A percentile compares a stretch with the other conserved stretches of the same genome.
phyloP scores from a whole-genome alignment of 176 grass and related monocot species.

The Avena eriantha region DNA sequence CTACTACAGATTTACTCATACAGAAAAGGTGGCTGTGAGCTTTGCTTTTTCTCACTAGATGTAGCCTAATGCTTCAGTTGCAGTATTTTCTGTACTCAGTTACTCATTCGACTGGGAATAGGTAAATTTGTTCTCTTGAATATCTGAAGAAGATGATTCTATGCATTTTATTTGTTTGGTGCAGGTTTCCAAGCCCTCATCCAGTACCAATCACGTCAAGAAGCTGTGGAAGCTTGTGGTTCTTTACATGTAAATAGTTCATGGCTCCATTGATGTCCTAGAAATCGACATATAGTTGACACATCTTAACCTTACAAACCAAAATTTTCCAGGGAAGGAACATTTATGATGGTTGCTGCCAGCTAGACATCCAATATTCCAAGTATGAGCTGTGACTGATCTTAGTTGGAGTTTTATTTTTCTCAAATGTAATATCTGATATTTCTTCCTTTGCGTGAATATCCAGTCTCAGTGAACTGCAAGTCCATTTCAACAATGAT shows the following conservation, averaged over 20 bases:
- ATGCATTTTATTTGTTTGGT: constrained; percentile 35
- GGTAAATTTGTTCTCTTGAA: not conserved
- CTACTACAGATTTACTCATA: not conserved
- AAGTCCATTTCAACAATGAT: constrained; percentile 99
- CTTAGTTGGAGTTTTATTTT: not conserved
- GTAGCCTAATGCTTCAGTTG: not conserved
- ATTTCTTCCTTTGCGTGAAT: constrained; percentile 38
- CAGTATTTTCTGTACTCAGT: constrained; percentile 12
- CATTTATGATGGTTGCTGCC: constrained; percentile 99
- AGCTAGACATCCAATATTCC: constrained; percentile 99
- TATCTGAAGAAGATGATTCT: constrained; percentile 6
- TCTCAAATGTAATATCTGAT: constrained; percentile 41
- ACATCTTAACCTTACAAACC: constrained; percentile 37
- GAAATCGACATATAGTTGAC: constrained; percentile 27
- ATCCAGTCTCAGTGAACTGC: constrained; percentile 90
- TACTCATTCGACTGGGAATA: not conserved
- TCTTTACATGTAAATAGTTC: constrained; percentile 81
- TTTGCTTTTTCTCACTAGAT: not conserved
- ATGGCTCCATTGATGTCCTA: constrained; percentile 39
- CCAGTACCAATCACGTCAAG: constrained; percentile 78
- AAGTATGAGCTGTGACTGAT: constrained; percentile 64
- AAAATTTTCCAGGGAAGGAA: constrained; percentile 76
- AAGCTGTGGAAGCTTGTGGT: constrained; percentile 83
- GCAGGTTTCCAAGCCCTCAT: constrained; percentile 98
- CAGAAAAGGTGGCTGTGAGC: not conserved